Evolutionary conservation across 331 rosid species (phyloP), one percentile per base, ranked within the genome.

Genomic region (Prunus yedoensis): DNA sequence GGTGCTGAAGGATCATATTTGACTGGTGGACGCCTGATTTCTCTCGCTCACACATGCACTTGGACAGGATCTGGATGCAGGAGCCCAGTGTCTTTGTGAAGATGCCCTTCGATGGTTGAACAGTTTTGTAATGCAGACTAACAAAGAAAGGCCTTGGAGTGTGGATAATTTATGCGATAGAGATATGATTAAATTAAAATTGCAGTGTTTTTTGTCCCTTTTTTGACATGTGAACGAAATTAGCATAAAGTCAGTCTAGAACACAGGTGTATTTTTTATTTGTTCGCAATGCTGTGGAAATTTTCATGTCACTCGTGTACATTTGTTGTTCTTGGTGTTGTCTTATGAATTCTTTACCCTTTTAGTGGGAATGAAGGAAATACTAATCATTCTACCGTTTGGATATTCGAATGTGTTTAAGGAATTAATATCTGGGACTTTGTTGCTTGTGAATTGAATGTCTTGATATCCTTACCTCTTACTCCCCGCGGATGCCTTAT

Each of bases 1-100:
- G 67, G 87, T 95, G 62, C 91, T 95, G 46, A 85, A 79, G 81
- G 87, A 79, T 65, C 80, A 73, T 50, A 66, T 27, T 46, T 85
- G 87, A 80, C 72, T 60, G 62, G 50, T 63, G 68, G 71, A 75
- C 32, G 27, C 59, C 78, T 66, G 73, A 20, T 50, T 47, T 43
- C 43, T 72, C 77, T 70, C n/a, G 60, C 43, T 54, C 15, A 51
- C 66, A 61, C n/a, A 2, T 12, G 45, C 12, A 60, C 2, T 20
- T n/a, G 62, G 17, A 23, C 14, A 16, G 59, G 41, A 45, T 41
- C 57, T 43, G 16, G 27, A 17, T 21, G 23, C 18, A 16, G 70
- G 35, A 13, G 58, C 58, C 21, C 54, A 4, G 64, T 17, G 58
- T 52, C 53, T 23, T 71, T 41, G n/a, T 5, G 20, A 66, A 68